Percentiles rank a stretch among this genome's conserved stretches.
These are phyloP conservation scores for Chlorella variabilis DNA, from an alignment of 163 green algal species.

Conservation along the genomic window DNA sequence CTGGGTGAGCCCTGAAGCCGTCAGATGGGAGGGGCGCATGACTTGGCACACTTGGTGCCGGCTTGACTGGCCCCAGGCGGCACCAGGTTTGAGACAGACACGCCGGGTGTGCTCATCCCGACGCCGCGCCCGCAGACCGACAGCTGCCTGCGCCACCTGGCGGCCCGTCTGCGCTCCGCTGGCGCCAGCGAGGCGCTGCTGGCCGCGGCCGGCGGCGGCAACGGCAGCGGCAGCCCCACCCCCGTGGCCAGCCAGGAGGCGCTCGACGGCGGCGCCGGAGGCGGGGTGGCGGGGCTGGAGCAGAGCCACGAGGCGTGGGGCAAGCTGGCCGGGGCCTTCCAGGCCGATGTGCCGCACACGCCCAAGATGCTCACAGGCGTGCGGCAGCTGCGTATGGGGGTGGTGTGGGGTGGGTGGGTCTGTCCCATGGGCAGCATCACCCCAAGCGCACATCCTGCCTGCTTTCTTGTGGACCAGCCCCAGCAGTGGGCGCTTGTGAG, in stretches of 20 bases:
- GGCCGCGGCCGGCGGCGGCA: background rate
- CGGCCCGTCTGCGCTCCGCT: slow-evolving; percentile 42
- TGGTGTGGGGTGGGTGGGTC: background rate
- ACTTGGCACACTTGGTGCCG: too few relatives aligned
- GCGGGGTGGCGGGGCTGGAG: slow-evolving; percentile 36
- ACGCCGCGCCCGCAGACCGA: slow-evolving; percentile 68
- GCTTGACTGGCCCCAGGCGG: too few relatives aligned
- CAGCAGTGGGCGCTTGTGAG: too few relatives aligned
- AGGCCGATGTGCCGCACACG: slow-evolving; percentile 73
- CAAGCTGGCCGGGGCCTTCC: slow-evolving; percentile 55
- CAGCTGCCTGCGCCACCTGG: slow-evolving; percentile 73
- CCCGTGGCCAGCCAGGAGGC: background rate
- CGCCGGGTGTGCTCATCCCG: too few relatives aligned
- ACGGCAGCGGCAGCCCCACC: too few relatives aligned
- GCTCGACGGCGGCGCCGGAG: background rate
- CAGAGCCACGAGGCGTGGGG: slow-evolving; percentile 62
- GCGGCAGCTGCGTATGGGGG: background rate
- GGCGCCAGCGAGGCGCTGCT: slow-evolving; percentile 1
- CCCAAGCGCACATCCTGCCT: too few relatives aligned
- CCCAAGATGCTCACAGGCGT: slow-evolving; percentile 68
- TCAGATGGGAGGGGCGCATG: too few relatives aligned
- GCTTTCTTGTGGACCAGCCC: too few relatives aligned
- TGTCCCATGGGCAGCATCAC: background rate
- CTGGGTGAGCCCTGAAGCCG: too few relatives aligned
- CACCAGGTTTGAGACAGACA: too few relatives aligned